Evolutionary conservation across 2,329 filamentous ascomycete genomes (phyloP).

Genomic region (Claviceps maximensis): DNA sequence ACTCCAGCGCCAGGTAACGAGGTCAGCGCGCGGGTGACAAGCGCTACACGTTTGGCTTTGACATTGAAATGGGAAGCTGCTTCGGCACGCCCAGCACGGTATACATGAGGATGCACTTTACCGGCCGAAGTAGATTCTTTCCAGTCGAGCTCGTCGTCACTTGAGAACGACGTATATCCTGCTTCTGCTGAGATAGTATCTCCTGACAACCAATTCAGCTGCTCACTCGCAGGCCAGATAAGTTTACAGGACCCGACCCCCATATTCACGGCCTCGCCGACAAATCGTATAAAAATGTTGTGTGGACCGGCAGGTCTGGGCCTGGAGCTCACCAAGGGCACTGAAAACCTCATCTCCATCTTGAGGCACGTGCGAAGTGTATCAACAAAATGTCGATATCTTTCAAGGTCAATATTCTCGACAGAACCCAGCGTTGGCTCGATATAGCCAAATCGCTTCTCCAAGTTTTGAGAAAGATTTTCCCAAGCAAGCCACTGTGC

Average conservation of each 20-base stretch:
- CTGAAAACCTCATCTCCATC: constrained; percentile 31
- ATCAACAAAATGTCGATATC: constrained; percentile 12
- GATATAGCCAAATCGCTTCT: constrained; percentile 10
- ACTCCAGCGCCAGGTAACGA: constrained; percentile 9
- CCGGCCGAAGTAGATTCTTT: background rate
- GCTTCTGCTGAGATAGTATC: background rate
- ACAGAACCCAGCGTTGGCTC: background rate
- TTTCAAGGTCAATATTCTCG: constrained; percentile 4
- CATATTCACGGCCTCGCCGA: constrained; percentile 5
- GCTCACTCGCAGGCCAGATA: constrained; percentile 15
- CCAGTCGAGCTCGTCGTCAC: constrained; percentile 8
- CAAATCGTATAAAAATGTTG: constrained; percentile 20
- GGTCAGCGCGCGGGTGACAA: constrained; percentile 17
- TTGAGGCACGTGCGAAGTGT: constrained; percentile 27
- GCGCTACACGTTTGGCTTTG: constrained; percentile 17
- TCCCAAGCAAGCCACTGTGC: constrained; percentile 22
- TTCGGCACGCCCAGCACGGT: background rate
- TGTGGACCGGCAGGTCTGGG: constrained; percentile 16
- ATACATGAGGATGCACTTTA: background rate
- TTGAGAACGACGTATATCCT: constrained; percentile 5
- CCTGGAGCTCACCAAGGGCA: constrained; percentile 13
- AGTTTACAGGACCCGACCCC: background rate
- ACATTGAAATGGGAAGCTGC: constrained; percentile 1
- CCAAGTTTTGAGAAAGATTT: constrained; percentile 15
- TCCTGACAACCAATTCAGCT: constrained; percentile 11